Conservation (phyloP, 495 filamentous ascomycete species). For the Haplographium delicatum region DNA sequence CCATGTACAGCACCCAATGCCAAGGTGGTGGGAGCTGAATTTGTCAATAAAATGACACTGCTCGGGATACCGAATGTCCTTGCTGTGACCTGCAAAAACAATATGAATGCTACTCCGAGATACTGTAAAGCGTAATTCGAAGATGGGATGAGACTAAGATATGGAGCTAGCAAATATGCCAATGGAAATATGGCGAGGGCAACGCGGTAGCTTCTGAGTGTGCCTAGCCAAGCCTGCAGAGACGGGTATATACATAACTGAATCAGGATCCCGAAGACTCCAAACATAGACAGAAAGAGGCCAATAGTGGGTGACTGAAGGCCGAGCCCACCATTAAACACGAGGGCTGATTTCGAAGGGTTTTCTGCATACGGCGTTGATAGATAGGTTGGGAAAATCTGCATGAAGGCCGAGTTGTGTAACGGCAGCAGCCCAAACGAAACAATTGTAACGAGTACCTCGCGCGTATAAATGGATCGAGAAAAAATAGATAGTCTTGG, state of each 20-base stretch:
- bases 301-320: constrained; percentile 64
- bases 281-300: constrained; percentile 62
- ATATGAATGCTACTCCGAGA: constrained; percentile 52
- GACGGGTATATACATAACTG: constrained; percentile 68
- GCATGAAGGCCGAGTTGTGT: constrained; percentile 71
- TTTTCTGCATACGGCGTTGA: constrained; percentile 56
- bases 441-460: constrained; percentile 56
- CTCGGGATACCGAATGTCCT: constrained; percentile 67
- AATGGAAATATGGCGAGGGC: constrained; percentile 60
- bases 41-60: constrained; percentile 65
- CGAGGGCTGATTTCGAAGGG: constrained; percentile 44
- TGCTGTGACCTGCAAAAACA: constrained; percentile 63
- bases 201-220: constrained; percentile 51
- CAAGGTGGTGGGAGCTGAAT: constrained; percentile 54
- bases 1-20: constrained; percentile 69
- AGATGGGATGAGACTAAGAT: constrained; percentile 55
- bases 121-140: constrained; percentile 40
- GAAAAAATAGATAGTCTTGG: constrained; percentile 39
- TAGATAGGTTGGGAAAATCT: constrained; percentile 68
- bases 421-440: constrained; percentile 63
- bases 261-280: constrained; percentile 60
- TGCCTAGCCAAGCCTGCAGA: constrained; percentile 55
- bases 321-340: constrained; percentile 69
- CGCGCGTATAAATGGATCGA: constrained; percentile 55
- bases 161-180: constrained; percentile 62